These are phyloP conservation scores for Arthrinium puccinioides DNA, from an alignment of 2,329 filamentous ascomycete genomes.

Conservation along the genomic window DNA sequence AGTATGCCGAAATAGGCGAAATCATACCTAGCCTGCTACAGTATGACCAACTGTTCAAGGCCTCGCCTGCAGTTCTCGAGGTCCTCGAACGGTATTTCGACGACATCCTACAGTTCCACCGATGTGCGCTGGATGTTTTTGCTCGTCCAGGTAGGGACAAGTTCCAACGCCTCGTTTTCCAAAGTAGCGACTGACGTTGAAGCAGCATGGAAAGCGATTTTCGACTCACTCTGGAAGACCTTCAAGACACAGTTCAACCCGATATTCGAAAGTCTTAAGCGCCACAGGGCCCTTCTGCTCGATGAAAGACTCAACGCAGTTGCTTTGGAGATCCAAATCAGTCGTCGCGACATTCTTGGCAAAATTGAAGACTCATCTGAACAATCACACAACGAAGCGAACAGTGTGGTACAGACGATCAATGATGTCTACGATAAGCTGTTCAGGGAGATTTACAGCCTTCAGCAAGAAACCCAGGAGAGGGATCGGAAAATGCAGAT, in stretches of 20 bases:
- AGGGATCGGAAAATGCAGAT: background rate
- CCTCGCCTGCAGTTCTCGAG: slow-evolving; percentile 4
- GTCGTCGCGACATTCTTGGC: background rate
- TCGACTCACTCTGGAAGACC: slow-evolving; percentile 11
- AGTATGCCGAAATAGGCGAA: slow-evolving; percentile 14
- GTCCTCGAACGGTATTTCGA: slow-evolving; percentile 13
- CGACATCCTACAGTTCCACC: slow-evolving; percentile 15
- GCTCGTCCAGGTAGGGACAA: slow-evolving; percentile 7
- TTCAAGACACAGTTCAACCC: slow-evolving; percentile 10
- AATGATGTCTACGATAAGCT: background rate
- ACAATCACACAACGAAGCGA: background rate
- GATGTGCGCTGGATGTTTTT: slow-evolving; percentile 11
- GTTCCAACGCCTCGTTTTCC: background rate
- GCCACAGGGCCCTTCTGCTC: slow-evolving; percentile 9
- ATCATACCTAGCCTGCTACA: slow-evolving; percentile 11
- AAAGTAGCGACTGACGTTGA: background rate
- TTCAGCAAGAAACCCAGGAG: background rate
- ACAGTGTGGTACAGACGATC: background rate
- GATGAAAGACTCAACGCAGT: slow-evolving; percentile 10
- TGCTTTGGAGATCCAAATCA: slow-evolving; percentile 4
- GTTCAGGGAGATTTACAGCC: background rate
- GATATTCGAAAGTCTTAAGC: slow-evolving; percentile 13
- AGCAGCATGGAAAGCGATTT: slow-evolving; percentile 9
- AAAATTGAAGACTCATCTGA: background rate
- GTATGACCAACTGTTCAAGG: slow-evolving; percentile 10